Conservation (phyloP, 257 asterid species). For the Jacaranda copaia region DNA sequence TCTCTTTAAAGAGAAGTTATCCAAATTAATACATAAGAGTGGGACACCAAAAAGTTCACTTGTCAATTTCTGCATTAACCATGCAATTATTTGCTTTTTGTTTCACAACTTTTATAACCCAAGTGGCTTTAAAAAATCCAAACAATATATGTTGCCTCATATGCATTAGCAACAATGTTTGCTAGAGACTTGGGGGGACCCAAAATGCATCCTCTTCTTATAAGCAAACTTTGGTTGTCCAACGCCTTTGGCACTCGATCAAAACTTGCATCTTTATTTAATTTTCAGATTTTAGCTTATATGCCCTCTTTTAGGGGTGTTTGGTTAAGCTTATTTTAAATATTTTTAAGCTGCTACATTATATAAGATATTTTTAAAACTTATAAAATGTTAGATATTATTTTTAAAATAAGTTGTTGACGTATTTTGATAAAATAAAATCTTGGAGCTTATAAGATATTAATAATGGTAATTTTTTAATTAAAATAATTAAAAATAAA, state of each 20-base stretch:
- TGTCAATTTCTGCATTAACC: background rate
- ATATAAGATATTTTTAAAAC: too few species aligned
- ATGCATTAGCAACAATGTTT: background rate
- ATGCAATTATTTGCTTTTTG: background rate
- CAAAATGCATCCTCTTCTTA: background rate
- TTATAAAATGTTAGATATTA: too few species aligned
- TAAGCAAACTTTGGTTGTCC: background rate
- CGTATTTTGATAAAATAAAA: too few species aligned
- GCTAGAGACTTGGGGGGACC: background rate
- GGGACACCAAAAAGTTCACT: background rate
- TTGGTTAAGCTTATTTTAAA: too few species aligned
- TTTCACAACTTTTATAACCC: background rate
- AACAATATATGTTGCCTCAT: background rate
- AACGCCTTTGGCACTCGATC: background rate
- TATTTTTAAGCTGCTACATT: too few species aligned
- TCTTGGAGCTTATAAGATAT: too few species aligned
- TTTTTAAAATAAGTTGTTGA: too few species aligned
- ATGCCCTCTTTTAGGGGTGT: background rate
- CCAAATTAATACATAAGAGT: background rate
- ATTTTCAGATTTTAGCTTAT: too few species aligned
- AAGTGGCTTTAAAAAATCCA: background rate
- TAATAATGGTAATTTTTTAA: too few species aligned
- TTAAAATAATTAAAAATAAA: too few species aligned
- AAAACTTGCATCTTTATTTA: background rate
- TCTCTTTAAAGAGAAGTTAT: slow-evolving; percentile 1